Evolutionary conservation across 2,329 filamentous ascomycete genomes (phyloP).

Genomic region (Pseudonectria foliicola): DNA sequence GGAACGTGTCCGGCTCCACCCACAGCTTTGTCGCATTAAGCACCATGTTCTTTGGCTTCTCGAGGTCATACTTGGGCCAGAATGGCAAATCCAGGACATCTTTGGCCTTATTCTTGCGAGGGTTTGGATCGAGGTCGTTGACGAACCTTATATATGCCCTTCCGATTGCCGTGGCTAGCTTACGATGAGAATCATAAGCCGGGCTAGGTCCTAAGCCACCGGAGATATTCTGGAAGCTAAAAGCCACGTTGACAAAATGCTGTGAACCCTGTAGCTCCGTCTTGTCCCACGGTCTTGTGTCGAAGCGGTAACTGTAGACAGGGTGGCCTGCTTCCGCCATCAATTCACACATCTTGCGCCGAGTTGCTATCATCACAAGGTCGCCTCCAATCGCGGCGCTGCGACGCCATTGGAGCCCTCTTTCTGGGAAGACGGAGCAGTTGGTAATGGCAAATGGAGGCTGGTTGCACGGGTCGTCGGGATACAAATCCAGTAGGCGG

Average conservation of each 20-base stretch:
- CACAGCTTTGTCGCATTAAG: conserved; percentile 35
- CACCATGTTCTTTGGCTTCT: conserved; percentile 36
- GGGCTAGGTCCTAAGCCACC: conserved; percentile 39
- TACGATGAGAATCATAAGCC: conserved; percentile 30
- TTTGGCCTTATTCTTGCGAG: conserved; percentile 5
- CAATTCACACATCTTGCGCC: conserved; percentile 37
- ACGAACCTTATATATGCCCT: conserved; percentile 38
- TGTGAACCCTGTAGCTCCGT: conserved; percentile 33
- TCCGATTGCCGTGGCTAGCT: conserved; percentile 30
- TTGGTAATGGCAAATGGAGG: conserved; percentile 28
- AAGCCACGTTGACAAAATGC: conserved; percentile 44
- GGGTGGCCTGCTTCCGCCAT: conserved; percentile 26
- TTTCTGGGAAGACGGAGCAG: conserved; percentile 10
- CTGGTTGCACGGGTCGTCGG: conserved; percentile 39
- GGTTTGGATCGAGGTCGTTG: conserved; percentile 35
- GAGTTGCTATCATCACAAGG: conserved; percentile 40
- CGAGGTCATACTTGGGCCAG: conserved; percentile 35
- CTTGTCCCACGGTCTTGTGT: conserved; percentile 37
- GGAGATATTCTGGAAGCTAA: conserved; percentile 44
- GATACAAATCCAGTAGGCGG: conserved; percentile 39
- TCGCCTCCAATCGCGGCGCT: conserved; percentile 39
- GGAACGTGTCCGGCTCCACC: conserved; percentile 40
- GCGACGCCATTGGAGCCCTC: conserved; percentile 38
- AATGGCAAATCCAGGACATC: conserved; percentile 23
- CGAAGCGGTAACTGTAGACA: conserved; percentile 44